Evolutionary conservation across 805 yeast genomes (phyloP).

Genomic region (Naumovozyma dairenensis): DNA sequence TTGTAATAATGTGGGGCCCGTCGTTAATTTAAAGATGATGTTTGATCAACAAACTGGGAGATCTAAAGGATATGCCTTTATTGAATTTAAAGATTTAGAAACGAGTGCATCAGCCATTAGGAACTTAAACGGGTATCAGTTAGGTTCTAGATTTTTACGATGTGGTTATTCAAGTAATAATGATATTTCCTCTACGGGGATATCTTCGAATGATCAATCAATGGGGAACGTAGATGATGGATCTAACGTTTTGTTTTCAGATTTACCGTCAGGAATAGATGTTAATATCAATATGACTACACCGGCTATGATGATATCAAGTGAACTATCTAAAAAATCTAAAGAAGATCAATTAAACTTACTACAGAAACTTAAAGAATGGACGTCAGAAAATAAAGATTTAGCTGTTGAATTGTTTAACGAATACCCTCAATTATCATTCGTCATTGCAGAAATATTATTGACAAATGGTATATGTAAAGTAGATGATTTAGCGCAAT

Average conservation of each 20-base stretch:
- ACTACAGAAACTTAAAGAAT: slow-evolving; percentile 34
- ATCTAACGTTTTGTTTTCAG: slow-evolving; percentile 30
- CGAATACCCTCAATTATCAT: slow-evolving; percentile 72
- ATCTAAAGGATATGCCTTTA: slow-evolving; percentile 84
- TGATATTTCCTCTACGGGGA: slow-evolving; percentile 16
- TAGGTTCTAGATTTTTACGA: slow-evolving; percentile 61
- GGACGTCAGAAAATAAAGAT: slow-evolving; percentile 48
- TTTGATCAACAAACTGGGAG: slow-evolving; percentile 85
- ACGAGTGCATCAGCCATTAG: slow-evolving; percentile 88
- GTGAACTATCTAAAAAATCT: slow-evolving; percentile 20
- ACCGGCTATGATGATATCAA: slow-evolving; percentile 31
- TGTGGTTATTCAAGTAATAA: slow-evolving; percentile 65
- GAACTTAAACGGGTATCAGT: slow-evolving; percentile 67
- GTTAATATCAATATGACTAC: slow-evolving; percentile 32
- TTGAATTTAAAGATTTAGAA: slow-evolving; percentile 72
- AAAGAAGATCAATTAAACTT: slow-evolving; percentile 21
- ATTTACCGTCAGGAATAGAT: slow-evolving; percentile 46
- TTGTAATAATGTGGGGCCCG: slow-evolving; percentile 84
- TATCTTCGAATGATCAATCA: no score
- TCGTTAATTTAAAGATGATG: slow-evolving; percentile 59
- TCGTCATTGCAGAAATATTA: slow-evolving; percentile 70
- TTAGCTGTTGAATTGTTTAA: slow-evolving; percentile 50
- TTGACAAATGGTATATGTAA: slow-evolving; percentile 30
- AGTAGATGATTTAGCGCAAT: slow-evolving; percentile 28
- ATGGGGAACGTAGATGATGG: background rate